Base-by-base conservation (phyloP, 1,284 basidiomycete species). In the Hypsizygus ulmarius region DNA sequence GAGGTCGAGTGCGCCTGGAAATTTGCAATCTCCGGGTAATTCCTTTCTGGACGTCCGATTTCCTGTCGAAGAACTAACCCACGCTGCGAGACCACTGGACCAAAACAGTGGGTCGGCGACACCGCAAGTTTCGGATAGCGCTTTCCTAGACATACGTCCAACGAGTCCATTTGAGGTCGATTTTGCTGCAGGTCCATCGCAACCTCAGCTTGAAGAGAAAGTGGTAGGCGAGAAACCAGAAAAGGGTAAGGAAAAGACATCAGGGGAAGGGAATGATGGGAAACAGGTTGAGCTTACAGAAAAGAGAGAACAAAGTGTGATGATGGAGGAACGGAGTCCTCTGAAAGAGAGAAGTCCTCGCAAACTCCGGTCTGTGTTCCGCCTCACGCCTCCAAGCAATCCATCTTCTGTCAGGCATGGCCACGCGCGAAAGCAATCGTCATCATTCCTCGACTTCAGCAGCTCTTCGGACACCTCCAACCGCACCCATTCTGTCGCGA, bases 391-490 rank as follows among this genome's bases (percentile, higher is more conserved):
- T 43, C 46, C 47, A 4, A 48, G 43, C 39, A 33, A 45, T 10
- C 47, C 52, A 14, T 29, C 39, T 15, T 28, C 41, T 54, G 7
- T 14, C 37, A 15, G 35, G 34, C 33, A 49, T 6, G 9, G 47
- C 40, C 37, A 47, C 28, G 34, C 16, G 47, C 57, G 38, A 51
- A 54, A 25, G 45, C 56, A 33, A 49, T 68, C 65, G 27, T 65
- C 70, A 38, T 84, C 82, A 0, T 85, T 84, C 66, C 69, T 85
- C 16, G 83, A 84, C 59, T 72, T 84, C 45, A 68, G 65, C 7
- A 60, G 66, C 25, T 78, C 79, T 3, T 77, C 78, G 2, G 70
- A 69, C 32, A 67, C 61, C 9, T 79, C 77, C 16, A 48, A 68
- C 15, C 60, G 63, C 16, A 67, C 63, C 21, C 65, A 68, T 4